phyloP scores from a whole-genome alignment of 1,139 yeast genomes.

The Suhomyces atakaporum region DNA sequence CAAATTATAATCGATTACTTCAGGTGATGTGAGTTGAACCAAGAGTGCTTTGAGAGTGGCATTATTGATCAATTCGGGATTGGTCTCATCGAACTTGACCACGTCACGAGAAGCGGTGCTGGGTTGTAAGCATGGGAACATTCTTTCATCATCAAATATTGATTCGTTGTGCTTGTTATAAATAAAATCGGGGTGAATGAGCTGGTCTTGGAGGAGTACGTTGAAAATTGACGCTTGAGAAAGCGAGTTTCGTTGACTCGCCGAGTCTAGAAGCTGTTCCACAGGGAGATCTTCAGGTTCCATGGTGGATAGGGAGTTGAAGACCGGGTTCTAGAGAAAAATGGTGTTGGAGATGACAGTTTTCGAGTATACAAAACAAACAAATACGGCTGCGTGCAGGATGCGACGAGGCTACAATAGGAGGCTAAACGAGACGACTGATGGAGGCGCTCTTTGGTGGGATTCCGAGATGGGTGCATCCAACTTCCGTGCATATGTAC shows the following conservation, averaged over 20 bases:
- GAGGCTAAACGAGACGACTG: background rate
- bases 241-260: constrained; percentile 5
- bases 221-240: constrained; percentile 6
- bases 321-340: no score
- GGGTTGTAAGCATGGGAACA: constrained; percentile 36
- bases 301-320: constrained; percentile 2
- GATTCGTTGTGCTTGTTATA: constrained; percentile 45
- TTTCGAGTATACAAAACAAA: background rate
- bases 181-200: constrained; percentile 24
- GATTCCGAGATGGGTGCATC: no score
- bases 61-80: constrained; percentile 39
- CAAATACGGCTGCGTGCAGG: background rate
- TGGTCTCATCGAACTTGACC: constrained; percentile 39
- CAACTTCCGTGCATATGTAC: no score
- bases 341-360: background rate
- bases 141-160: constrained; percentile 40
- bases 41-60: constrained; percentile 57
- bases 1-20: constrained; percentile 72
- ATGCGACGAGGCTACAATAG: background rate
- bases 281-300: constrained; percentile 2
- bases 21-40: constrained; percentile 77
- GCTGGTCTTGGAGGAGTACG: constrained; percentile 7
- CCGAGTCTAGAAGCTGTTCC: constrained; percentile 2
- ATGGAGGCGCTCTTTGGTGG: background rate
- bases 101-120: constrained; percentile 21